Evolutionary conservation across 2,329 filamentous ascomycete genomes (phyloP).

Genomic region (Pseudocercospora musae): DNA sequence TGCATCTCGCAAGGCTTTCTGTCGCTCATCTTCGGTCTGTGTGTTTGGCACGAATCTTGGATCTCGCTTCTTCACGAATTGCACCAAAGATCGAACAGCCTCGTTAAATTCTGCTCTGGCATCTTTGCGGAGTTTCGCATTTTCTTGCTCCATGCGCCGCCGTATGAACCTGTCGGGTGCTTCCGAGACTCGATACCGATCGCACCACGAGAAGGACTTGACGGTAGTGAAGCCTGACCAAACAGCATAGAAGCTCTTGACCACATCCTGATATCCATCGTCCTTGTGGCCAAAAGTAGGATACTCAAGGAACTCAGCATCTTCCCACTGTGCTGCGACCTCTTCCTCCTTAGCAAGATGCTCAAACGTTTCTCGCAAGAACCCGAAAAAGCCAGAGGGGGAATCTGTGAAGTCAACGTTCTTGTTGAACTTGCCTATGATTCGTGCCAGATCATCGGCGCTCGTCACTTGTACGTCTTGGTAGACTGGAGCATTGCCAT

Average conservation of each 20-base stretch:
- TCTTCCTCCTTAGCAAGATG: slow-evolving; percentile 77
- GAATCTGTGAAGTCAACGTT: slow-evolving; percentile 77
- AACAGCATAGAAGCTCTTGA: slow-evolving; percentile 73
- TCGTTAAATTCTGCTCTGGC: slow-evolving; percentile 88
- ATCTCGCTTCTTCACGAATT: slow-evolving; percentile 88
- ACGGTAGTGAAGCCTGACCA: slow-evolving; percentile 81
- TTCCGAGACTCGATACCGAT: slow-evolving; percentile 77
- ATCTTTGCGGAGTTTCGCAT: slow-evolving; percentile 77
- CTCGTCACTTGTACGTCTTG: slow-evolving; percentile 73
- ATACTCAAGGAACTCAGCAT: slow-evolving; percentile 61
- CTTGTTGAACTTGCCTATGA: slow-evolving; percentile 78
- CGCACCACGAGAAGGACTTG: slow-evolving; percentile 87
- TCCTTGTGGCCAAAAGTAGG: slow-evolving; percentile 77
- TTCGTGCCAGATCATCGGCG: slow-evolving; percentile 70
- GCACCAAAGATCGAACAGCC: slow-evolving; percentile 77
- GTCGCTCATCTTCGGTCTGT: slow-evolving; percentile 76
- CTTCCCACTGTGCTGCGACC: slow-evolving; percentile 67
- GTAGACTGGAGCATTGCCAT: slow-evolving; percentile 55
- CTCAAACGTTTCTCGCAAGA: slow-evolving; percentile 72
- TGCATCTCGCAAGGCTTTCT: slow-evolving; percentile 71
- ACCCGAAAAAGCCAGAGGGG: slow-evolving; percentile 79
- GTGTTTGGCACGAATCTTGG: slow-evolving; percentile 75
- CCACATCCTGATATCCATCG: slow-evolving; percentile 71
- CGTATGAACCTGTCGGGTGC: slow-evolving; percentile 81
- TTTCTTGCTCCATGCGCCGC: slow-evolving; percentile 91